Percentiles rank a stretch among this genome's conserved stretches.
Evolutionary conservation across 441 rosid genomes (phyloP).

Genomic region (Kokia cookei): DNA sequence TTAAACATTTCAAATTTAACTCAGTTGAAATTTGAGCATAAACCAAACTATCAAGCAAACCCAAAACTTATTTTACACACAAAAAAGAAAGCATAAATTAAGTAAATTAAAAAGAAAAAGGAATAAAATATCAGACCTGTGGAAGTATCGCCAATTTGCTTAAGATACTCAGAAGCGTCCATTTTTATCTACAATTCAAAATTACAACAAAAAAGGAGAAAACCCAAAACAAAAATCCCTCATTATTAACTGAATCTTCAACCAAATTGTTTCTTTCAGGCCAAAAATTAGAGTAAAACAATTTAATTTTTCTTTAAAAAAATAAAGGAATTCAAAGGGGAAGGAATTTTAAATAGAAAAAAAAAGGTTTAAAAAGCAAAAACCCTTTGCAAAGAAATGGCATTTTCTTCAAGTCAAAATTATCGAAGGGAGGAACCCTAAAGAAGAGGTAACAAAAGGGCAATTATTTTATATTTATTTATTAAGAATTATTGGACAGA

Average conservation of each 20-base stretch:
- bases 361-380: background rate
- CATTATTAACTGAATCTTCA: slow-evolving; percentile 1
- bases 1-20: background rate
- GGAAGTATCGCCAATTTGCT: slow-evolving; percentile 29
- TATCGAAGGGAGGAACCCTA: slow-evolving; percentile 20
- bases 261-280: background rate
- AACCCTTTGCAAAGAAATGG: slow-evolving; percentile 14
- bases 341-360: background rate
- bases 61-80: background rate
- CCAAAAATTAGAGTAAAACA: too few relatives aligned
- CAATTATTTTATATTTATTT: background rate
- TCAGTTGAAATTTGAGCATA: background rate
- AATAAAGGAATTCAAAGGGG: background rate
- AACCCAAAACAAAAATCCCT: background rate
- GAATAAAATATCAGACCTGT: slow-evolving; percentile 24
- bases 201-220: background rate
- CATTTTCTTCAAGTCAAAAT: background rate
- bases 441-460: slow-evolving; percentile 12
- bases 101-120: background rate
- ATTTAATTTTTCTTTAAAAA: too few relatives aligned
- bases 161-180: slow-evolving; percentile 35
- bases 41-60: background rate
- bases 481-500: background rate
- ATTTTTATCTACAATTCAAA: slow-evolving; percentile 15
- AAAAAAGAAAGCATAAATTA: background rate